Base-by-base conservation (phyloP, 192 early-diverging fungal species). In the Rhizophagus clarus region DNA sequence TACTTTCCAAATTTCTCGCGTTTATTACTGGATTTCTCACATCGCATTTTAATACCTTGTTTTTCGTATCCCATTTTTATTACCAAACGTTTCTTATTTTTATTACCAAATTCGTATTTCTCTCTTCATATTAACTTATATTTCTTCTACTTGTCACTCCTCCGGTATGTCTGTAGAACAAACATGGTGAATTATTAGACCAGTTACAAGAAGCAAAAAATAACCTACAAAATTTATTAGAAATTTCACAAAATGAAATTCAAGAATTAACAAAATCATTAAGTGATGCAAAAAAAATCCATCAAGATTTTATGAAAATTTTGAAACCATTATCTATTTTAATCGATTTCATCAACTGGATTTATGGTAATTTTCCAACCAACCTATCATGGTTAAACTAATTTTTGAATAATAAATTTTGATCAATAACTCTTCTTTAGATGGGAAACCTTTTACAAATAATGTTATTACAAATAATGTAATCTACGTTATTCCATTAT, bases 281-380 rank as follows among this genome's bases (percentile, higher is more conserved):
- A 66, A 45, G 14, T 37, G 75, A 77, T 28, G 61, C 75, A 1
- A 26, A 32, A 37, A 61, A 77, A 28, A 63, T 34, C 49, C 75
- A 77, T 20, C 17, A 77, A 77, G 37, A 29, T 47, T 24, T 77
- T 40, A 47, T 77, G 6, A 67, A 67, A 28, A 31, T 77, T 66
- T 60, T 77, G 2, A 62, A 40, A n/a, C 62, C 75, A 26, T 29
- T 77, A 15, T 3, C 10, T 2, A 2, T 28, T 15, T 14, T 67
- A 2, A 6, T 42, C 3, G 62, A 67, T 20, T 45, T 61, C 61
- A 40, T 47, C 26, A 77, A 47, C 47, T 77, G 63, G 75, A 31
- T 31, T 56, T 56, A 22, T 56, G 51, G 51, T 56, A 56, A 56
- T 22, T 40, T n/a, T n/a, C n/a, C n/a, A n/a, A n/a, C n/a, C n/a